These are phyloP conservation scores for Eutypa lata DNA, from an alignment of 2,329 filamentous ascomycete genomes.

Conservation along the genomic window DNA sequence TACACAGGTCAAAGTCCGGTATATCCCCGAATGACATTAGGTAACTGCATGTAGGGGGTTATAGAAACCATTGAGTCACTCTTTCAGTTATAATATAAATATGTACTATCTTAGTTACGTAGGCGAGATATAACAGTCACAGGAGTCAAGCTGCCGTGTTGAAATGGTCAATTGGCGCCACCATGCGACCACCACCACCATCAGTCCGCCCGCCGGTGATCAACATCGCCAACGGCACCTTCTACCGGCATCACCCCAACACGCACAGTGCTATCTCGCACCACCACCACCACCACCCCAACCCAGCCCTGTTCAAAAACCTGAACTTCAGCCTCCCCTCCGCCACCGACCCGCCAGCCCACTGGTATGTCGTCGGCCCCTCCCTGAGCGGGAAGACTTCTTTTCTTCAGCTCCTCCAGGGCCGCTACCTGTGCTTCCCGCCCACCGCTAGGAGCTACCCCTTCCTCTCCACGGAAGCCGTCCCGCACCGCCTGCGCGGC, in stretches of 20 bases:
- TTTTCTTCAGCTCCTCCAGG: constrained; percentile 75
- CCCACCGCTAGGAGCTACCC: constrained; percentile 76
- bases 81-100: background rate
- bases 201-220: constrained; percentile 56
- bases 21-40: no score
- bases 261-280: constrained; percentile 41
- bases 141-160: constrained; percentile 2
- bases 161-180: constrained; percentile 20
- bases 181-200: constrained; percentile 33
- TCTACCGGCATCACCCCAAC: constrained; percentile 73
- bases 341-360: constrained; percentile 45
- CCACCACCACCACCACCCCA: constrained; percentile 33
- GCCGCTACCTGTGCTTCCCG: constrained; percentile 72
- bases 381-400: constrained; percentile 78
- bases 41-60: no score
- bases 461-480: constrained; percentile 63
- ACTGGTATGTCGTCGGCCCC: constrained; percentile 84
- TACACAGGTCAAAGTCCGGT: no score
- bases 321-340: constrained; percentile 70
- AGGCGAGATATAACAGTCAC: background rate
- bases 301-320: constrained; percentile 70
- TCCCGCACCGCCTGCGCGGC: constrained; percentile 54
- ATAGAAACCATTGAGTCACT: background rate
- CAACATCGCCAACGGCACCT: constrained; percentile 73
- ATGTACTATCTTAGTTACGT: background rate